Percentiles rank a stretch among this genome's conserved stretches.
phyloP scores from a whole-genome alignment of 148 eudicot species.

The Bassia scoparia region DNA sequence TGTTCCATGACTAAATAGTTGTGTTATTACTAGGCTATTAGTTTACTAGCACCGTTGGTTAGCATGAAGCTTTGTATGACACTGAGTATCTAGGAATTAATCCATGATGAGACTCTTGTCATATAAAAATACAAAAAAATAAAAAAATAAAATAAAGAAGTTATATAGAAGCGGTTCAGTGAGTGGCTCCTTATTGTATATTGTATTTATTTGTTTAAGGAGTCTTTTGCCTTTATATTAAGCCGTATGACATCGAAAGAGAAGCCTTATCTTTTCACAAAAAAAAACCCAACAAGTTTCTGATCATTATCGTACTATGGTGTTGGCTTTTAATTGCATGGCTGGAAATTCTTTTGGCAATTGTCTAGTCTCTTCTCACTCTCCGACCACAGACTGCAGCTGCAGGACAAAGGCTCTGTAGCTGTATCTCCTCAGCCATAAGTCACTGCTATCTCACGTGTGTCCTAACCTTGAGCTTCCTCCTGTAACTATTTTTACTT shows the following conservation, averaged over 20 bases:
- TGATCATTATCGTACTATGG: constrained; percentile 16
- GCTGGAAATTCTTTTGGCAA: constrained; percentile 34
- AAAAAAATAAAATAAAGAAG: no score
- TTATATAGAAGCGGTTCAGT: no score
- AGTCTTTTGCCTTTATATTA: neutral
- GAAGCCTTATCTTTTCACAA: neutral
- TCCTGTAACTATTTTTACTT: constrained; percentile 46
- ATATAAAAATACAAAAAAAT: no score
- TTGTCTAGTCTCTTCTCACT: constrained; percentile 34
- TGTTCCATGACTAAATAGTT: no score
- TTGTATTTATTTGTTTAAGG: neutral
- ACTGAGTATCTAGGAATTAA: no score
- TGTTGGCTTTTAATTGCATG: constrained; percentile 34
- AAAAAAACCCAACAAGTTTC: neutral
- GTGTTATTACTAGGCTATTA: no score
- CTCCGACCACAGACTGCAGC: constrained; percentile 41
- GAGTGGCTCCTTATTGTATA: neutral
- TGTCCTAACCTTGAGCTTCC: constrained; percentile 63
- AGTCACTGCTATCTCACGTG: constrained; percentile 42
- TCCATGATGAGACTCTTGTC: no score
- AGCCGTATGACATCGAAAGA: no score
- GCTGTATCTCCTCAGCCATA: constrained; percentile 44
- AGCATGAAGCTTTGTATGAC: no score
- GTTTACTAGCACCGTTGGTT: no score
- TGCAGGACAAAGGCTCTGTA: constrained; percentile 41